These are phyloP conservation scores for Wallacemonas collosoma DNA, from an alignment of 208 protist genomes.

Conservation along the genomic window DNA sequence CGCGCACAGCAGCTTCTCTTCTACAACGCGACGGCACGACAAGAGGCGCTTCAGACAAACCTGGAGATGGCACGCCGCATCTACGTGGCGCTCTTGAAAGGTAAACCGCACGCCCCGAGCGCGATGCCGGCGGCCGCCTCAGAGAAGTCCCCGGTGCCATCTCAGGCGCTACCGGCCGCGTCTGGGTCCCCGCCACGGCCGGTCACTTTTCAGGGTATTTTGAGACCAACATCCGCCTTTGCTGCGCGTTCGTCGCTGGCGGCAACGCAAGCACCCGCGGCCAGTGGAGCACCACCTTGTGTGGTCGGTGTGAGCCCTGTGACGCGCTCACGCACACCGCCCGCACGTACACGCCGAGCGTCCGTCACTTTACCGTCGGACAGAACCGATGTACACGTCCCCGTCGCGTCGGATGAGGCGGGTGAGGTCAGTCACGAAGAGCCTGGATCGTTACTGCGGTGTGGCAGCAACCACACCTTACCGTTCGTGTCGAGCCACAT, in stretches of 20 bases:
- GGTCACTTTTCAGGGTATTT: slow-evolving; percentile 2
- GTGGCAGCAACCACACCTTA: slow-evolving; percentile 8
- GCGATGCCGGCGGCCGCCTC: background rate
- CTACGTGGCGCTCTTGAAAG: slow-evolving; percentile 13
- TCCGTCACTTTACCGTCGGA: background rate
- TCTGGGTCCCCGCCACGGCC: background rate
- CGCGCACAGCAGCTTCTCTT: slow-evolving; percentile 21
- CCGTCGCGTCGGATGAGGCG: background rate
- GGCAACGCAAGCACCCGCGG: background rate
- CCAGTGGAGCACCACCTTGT: background rate
- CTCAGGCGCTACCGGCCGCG: background rate
- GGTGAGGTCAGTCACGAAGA: background rate
- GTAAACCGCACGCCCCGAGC: background rate
- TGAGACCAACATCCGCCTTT: background rate
- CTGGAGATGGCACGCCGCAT: slow-evolving; percentile 18
- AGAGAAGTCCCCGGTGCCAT: background rate
- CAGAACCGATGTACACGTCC: background rate
- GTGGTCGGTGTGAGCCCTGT: background rate
- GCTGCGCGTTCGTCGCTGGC: background rate
- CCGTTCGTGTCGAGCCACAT: background rate
- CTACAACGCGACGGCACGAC: slow-evolving; percentile 25
- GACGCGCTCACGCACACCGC: background rate
- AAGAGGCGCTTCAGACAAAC: slow-evolving; percentile 1
- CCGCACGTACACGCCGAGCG: background rate
- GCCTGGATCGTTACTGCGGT: background rate